Percentiles rank a stretch among this genome's conserved stretches.
Evolutionary conservation across 352 stramenopile species (phyloP).

Genomic region (Blastocystis sp.): DNA sequence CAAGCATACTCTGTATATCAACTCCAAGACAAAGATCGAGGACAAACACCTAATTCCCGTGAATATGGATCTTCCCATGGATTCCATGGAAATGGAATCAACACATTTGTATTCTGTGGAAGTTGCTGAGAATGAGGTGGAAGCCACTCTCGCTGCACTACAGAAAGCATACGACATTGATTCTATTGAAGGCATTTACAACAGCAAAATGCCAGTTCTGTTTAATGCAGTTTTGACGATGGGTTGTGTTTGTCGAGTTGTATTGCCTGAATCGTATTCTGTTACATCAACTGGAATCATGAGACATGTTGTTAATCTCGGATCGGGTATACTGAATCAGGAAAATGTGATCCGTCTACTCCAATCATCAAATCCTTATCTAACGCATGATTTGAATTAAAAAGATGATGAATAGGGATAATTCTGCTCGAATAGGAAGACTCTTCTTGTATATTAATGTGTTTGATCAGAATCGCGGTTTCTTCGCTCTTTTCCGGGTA

Average conservation of each 20-base stretch:
- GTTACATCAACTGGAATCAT: neutral
- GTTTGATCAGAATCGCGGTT: conserved; percentile 41
- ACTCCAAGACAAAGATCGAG: conserved; percentile 20
- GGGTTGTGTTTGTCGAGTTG: conserved; percentile 78
- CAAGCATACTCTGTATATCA: conserved; percentile 69
- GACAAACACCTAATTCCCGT: neutral
- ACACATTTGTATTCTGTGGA: conserved; percentile 78
- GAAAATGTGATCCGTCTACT: no score
- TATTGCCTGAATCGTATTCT: neutral
- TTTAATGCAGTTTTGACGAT: conserved; percentile 84
- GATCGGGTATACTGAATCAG: neutral
- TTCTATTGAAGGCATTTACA: conserved; percentile 83
- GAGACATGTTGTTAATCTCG: conserved; percentile 16
- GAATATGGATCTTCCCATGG: neutral
- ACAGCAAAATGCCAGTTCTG: conserved; percentile 84
- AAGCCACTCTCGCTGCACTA: neutral
- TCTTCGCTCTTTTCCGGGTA: conserved; percentile 27
- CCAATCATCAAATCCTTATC: conserved; percentile 65
- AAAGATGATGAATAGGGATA: conserved; percentile 71
- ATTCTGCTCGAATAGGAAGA: neutral
- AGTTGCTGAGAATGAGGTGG: neutral
- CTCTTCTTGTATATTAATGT: conserved; percentile 25
- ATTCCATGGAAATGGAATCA: conserved; percentile 71
- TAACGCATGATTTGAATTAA: conserved; percentile 72
- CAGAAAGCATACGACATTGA: neutral